phyloP scores from a whole-genome alignment of 2,329 filamentous ascomycete genomes.

The Kalaharituber pfeilii region DNA sequence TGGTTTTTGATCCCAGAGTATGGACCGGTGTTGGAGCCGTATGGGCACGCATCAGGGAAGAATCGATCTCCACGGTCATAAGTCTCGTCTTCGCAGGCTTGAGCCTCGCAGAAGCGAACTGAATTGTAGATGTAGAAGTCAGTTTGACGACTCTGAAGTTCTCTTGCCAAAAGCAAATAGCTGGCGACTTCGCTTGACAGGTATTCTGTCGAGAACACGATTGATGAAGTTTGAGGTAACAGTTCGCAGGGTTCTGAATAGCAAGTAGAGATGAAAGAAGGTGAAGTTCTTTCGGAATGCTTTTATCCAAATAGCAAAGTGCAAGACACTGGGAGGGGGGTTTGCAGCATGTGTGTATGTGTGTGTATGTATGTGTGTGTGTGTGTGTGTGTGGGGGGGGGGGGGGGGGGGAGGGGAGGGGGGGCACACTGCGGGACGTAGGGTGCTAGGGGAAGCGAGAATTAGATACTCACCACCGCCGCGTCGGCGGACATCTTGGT shows the following conservation, averaged over 20 bases:
- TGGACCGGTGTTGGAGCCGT: conserved; percentile 14
- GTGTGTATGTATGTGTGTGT: too few species aligned
- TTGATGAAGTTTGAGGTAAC: neutral
- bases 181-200: neutral
- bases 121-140: conserved; percentile 16
- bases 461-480: conserved; percentile 18
- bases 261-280: neutral
- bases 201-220: neutral
- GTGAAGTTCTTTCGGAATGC: neutral
- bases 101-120: conserved; percentile 24
- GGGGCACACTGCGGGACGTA: neutral
- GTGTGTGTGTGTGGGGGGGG: too few species aligned
- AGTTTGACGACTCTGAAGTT: conserved; percentile 12
- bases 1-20: conserved; percentile 2
- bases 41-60: conserved; percentile 19
- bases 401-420: conserved; percentile 8
- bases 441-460: conserved; percentile 3
- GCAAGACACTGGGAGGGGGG: conserved; percentile 5
- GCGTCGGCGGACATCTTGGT: conserved; percentile 16
- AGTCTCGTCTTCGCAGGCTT: conserved; percentile 23
- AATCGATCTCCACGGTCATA: conserved; percentile 23
- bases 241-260: too few species aligned
- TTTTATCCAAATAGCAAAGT: conserved; percentile 3
- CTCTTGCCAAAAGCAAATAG: neutral
- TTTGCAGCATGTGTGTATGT: too few species aligned